Evolutionary conservation across 345 rosid species (phyloP), one percentile per base, ranked within the genome.

Genomic region (Kandelia obovata): DNA sequence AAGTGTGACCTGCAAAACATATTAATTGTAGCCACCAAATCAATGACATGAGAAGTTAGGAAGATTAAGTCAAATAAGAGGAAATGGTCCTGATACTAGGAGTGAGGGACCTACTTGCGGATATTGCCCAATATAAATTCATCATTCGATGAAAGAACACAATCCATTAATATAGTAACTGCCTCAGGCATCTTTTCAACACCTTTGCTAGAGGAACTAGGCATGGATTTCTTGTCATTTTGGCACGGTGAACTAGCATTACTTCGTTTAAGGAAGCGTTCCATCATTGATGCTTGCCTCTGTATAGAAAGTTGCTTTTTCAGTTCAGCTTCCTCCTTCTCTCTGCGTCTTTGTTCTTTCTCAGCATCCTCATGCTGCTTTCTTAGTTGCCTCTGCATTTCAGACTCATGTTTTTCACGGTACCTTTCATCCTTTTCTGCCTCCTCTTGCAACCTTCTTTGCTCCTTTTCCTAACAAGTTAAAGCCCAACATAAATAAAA

Each of bases 221-320:
- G 39, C 27, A 51, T 62, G 52, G 75, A 58, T 74, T 72, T 71
- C 63, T 70, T 78, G 67, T 80, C 85, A 60, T 71, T 61, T 66
- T 68, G 80, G 67, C 69, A 21, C 8, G 71, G 59, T 32, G 85
- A 74, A 70, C 13, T 71, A 58, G 71, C 80, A 83, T 86, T 88
- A 66, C 76, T 76, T 69, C 81, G 85, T 71, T 87, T 92, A 30
- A 90, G 90, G 78, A 95, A 92, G 30, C 85, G 82, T 65, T 95
- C 96, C 99, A 95, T 90, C 28, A 92, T 72, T 39, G 96, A 95
- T 67, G 96, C 99, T 73, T 95, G 96, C 85, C 85, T 95, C 73
- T 86, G 81, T 21, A 92, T 65, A 28, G 85, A 75, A 71, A 67
- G 82, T 70, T 80, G 80, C 80, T 72, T 87, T 83, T 87, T 92